Evolutionary conservation across 2,329 filamentous ascomycete species (phyloP), one percentile per base, ranked within the genome.

Genomic region (Aspergillus japonicus): DNA sequence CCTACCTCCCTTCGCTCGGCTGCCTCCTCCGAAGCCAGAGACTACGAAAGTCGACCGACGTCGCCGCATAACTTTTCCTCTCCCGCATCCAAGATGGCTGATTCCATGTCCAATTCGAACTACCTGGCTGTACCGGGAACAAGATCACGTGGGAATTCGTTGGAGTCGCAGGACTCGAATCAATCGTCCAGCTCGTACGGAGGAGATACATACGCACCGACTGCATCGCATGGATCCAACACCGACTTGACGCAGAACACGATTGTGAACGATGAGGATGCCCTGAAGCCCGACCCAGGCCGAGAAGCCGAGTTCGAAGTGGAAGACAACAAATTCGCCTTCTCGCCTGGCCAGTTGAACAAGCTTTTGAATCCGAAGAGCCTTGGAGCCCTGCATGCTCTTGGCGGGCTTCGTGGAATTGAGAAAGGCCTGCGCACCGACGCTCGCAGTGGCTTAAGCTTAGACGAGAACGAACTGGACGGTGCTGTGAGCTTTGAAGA

Each of bases 351-450:
- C 24, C 89, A 90, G 66, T 77, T 91, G 67, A 87, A 85, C 63
- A 94, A 94, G 76, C 78, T 95, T 6, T 80, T 92, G 54, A 93
- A 93, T 64, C 90, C 91, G 0, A 95, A 95, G 76, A 92, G 83
- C 67, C 79, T 90, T 61, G 81, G 85, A 26, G 90, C 90, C 4
- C 92, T 93, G 62, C 86, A 89, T 66, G 89, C 89, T 5, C 75
- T 95, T 2, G 91, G 91, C 57, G 91, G 91, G 52, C 72, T 94
- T 5, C 78, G 77, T 8, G 91, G 91, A 2, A 72, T 95, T 21
- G 89, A 91, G 69, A 91, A 87, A 69, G 91, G 91, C 1, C 73
- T 95, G 10, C 81, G 87, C 59, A 88, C 89, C 1, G 80, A 92
- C 69, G 75, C 85, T 44, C 81, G 80, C 49, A 78, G 84, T 56